Base-by-base conservation (phyloP, 2,329 filamentous ascomycete species). In the Beauveria pseudobassiana region DNA sequence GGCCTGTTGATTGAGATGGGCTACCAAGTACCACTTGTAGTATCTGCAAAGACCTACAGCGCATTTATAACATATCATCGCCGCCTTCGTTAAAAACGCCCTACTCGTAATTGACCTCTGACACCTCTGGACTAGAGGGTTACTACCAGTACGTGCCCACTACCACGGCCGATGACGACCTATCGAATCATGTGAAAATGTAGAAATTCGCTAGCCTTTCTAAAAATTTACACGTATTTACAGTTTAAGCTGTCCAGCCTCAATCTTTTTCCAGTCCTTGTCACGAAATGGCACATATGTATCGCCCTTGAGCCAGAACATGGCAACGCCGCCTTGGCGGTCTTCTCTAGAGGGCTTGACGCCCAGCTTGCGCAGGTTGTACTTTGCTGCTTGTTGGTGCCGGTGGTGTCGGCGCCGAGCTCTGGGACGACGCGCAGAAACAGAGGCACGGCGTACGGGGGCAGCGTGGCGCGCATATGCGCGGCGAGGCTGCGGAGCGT, bases 351-450 rank as follows among this genome's bases (percentile, higher is more conserved):
- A 30, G 0, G 88, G 89, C 68, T 90, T 83, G 0, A 93, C 89
- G 1, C 92, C 91, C 65, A 93, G 82, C 2, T 80, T 78, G n/a
- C 90, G 80, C 65, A 96, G 72, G 0, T 77, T 74, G 65, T 88
- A 84, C 74, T 96, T 75, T 93, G 88, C 76, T 96, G 90, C 79
- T 96, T 96, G 69, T 91, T 89, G 53, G 91, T 96, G 0, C 91
- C 91, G 4, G 92, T 96, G 1, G 85, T 80, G 68, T 88, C 84
- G 65, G 84, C 79, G 1, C 76, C 73, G 3, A 82, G 74, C 26
- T 82, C 80, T 26, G 76, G 78, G 7, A 87, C 81, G 7, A 92
- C 74, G 16, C 92, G 81, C 54, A 96, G 72, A 74, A 96, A 96
- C 1, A 95, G 67, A 0, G 92, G 92, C 5, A 87, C 82, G 0